These are phyloP conservation scores for Hanseniaspora uvarum DNA, from an alignment of 1,139 yeast species.

Conservation along the genomic window DNA sequence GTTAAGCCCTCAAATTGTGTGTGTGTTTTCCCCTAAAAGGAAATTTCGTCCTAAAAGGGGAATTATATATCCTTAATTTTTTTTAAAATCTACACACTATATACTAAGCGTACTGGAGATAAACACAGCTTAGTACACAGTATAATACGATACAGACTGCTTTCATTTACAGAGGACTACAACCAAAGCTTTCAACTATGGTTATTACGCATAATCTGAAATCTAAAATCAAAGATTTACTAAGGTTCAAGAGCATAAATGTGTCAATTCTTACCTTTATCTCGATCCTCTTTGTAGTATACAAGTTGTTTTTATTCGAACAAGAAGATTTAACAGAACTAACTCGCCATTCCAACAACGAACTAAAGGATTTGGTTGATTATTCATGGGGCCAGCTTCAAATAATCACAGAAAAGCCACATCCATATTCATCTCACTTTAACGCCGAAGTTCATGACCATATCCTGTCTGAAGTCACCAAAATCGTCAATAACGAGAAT, in stretches of 20 bases:
- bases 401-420: slow-evolving; percentile 51
- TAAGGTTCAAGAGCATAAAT: slow-evolving; percentile 13
- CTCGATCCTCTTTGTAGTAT: neutral
- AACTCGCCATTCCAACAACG: slow-evolving; percentile 11
- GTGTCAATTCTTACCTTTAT: slow-evolving; percentile 15
- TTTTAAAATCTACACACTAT: too few species aligned
- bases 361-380: slow-evolving; percentile 29
- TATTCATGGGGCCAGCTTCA: slow-evolving; percentile 63
- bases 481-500: slow-evolving; percentile 24
- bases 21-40: too few species aligned
- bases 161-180: too few species aligned
- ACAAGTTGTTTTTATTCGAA: neutral
- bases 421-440: slow-evolving; percentile 68
- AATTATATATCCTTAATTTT: too few species aligned
- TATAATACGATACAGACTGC: too few species aligned
- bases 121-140: too few species aligned
- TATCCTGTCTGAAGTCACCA: slow-evolving; percentile 39
- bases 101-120: too few species aligned
- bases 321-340: neutral
- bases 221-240: neutral
- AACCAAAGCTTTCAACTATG: neutral
- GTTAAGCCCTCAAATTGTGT: too few species aligned
- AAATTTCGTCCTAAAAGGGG: too few species aligned
- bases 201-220: slow-evolving; percentile 4
- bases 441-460: slow-evolving; percentile 71